A percentile compares a stretch with the other conserved stretches of the same genome.
Conservation (phyloP, 495 filamentous ascomycete genomes). For the Halenospora varia region DNA sequence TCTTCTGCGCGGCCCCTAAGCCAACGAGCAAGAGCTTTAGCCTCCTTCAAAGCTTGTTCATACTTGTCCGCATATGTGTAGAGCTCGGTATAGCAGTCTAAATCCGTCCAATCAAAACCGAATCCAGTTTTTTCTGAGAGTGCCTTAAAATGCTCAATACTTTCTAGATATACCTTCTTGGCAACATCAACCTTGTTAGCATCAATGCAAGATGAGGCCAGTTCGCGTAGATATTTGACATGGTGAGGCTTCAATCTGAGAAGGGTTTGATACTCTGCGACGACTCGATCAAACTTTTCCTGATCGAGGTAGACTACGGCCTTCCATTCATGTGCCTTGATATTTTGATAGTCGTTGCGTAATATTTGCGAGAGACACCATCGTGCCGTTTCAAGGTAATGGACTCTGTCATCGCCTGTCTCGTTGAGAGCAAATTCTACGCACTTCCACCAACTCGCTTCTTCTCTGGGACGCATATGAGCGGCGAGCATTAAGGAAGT, state of each 20-base stretch:
- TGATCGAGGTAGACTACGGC: conserved; percentile 55
- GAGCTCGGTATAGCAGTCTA: conserved; percentile 81
- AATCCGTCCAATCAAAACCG: conserved; percentile 73
- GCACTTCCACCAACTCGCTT: conserved; percentile 62
- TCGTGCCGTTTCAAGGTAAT: conserved; percentile 50
- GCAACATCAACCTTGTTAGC: conserved; percentile 51
- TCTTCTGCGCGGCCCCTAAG: conserved; percentile 72
- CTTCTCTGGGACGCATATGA: conserved; percentile 64
- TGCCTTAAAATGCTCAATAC: conserved; percentile 50
- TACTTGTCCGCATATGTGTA: conserved; percentile 58
- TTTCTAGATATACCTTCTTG: conserved; percentile 54
- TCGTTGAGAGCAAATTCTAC: conserved; percentile 63
- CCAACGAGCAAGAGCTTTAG: conserved; percentile 76
- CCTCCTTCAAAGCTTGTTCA: conserved; percentile 57
- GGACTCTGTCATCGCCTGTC: conserved; percentile 46
- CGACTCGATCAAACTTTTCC: conserved; percentile 51
- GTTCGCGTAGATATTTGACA: conserved; percentile 52
- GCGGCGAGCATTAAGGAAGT: conserved; percentile 67
- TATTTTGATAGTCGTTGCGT: conserved; percentile 52
- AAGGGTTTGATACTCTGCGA: conserved; percentile 59
- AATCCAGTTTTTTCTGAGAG: conserved; percentile 31
- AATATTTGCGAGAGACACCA: conserved; percentile 71
- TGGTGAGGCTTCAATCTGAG: conserved; percentile 57
- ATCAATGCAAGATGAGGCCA: conserved; percentile 64
- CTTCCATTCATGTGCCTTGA: conserved; percentile 56